Conservation (phyloP, 176 grass and related monocot genomes). For the Phyllostachys edulis region DNA sequence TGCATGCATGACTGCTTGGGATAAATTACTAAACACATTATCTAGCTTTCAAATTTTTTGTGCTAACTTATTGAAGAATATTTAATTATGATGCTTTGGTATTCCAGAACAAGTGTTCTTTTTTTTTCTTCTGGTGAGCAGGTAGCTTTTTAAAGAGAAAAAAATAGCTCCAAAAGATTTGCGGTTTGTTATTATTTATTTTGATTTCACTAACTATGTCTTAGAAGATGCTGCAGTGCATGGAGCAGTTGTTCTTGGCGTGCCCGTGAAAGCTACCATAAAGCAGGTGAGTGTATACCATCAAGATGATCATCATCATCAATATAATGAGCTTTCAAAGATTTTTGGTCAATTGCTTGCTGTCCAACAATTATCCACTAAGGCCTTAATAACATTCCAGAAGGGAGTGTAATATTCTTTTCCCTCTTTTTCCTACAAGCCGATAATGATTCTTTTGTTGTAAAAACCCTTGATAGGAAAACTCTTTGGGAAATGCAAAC, state of each 20-base stretch:
- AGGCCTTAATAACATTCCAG: conserved; percentile 2
- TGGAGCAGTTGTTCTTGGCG: conserved; percentile 97
- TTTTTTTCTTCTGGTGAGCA: background rate
- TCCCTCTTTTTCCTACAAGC: conserved; percentile 45
- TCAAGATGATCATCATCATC: background rate
- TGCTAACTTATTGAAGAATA: too few species aligned
- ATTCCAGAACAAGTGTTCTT: too few species aligned
- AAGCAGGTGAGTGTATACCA: conserved; percentile 60
- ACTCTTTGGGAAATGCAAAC: conserved; percentile 99
- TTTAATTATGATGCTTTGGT: too few species aligned
- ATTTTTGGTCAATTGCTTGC: background rate
- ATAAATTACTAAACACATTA: too few species aligned
- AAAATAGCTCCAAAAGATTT: background rate
- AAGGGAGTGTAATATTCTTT: conserved; percentile 19
- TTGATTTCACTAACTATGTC: conserved; percentile 58
- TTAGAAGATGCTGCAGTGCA: conserved; percentile 76
- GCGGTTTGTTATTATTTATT: conserved; percentile 4
- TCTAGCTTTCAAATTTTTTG: too few species aligned
- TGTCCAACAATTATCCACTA: background rate
- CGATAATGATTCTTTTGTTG: conserved; percentile 66
- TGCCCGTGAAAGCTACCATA: conserved; percentile 93
- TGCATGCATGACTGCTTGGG: too few species aligned
- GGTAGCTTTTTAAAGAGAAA: background rate
- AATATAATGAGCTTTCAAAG: background rate
- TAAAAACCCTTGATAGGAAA: conserved; percentile 94